Percentiles rank a stretch among this genome's conserved stretches.
phyloP scores from a whole-genome alignment of 2,329 filamentous ascomycete genomes.

The Fusarium nodosum region DNA sequence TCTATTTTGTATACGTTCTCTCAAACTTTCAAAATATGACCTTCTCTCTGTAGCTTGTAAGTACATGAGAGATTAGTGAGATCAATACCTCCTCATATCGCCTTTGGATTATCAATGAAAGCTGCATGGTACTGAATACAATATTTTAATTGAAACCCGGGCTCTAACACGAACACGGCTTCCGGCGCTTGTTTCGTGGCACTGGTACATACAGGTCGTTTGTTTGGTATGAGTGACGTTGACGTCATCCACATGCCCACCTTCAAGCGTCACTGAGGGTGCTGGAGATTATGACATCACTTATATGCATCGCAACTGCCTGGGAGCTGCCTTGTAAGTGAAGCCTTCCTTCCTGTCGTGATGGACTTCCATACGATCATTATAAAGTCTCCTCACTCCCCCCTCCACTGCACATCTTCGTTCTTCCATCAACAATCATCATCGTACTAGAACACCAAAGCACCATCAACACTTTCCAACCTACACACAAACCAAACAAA shows the following conservation, averaged over 20 bases:
- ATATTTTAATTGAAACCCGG: not conserved
- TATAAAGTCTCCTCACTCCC: constrained; percentile 47
- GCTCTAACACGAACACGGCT: constrained; percentile 2
- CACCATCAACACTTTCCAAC: constrained; percentile 17
- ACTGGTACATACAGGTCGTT: constrained; percentile 4
- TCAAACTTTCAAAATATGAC: not conserved
- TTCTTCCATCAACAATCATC: constrained; percentile 16
- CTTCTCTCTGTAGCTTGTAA: not conserved
- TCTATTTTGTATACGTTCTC: not conserved
- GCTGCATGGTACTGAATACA: not conserved
- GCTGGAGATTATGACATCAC: constrained; percentile 45
- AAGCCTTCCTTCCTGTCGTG: constrained; percentile 34
- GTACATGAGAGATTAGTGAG: not conserved
- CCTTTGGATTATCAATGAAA: not conserved
- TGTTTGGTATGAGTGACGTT: constrained; percentile 9
- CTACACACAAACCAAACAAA: constrained; percentile 20
- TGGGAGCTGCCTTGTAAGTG: constrained; percentile 18
- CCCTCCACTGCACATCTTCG: constrained; percentile 44
- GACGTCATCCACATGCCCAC: constrained; percentile 37
- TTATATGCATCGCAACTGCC: constrained; percentile 4
- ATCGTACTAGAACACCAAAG: constrained; percentile 13
- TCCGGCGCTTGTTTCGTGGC: constrained; percentile 27
- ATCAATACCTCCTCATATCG: not conserved
- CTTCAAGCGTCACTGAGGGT: constrained; percentile 31
- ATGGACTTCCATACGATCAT: constrained; percentile 18